Conservation (phyloP, 345 rosid species). For the Erucastrum elatum region DNA sequence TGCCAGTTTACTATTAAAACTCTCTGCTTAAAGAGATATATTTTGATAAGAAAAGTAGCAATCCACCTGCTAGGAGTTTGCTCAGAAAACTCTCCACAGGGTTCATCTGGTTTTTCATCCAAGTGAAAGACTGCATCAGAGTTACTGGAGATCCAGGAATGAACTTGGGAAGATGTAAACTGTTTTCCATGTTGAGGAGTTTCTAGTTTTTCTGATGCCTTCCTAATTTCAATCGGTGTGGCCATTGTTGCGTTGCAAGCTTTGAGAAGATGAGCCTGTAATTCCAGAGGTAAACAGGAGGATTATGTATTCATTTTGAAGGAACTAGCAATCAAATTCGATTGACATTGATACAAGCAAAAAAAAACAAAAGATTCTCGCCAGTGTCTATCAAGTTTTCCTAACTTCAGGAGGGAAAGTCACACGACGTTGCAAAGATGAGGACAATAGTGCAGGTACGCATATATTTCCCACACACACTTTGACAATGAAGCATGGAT, state of each 20-base stretch:
- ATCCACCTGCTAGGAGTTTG: constrained; percentile 65
- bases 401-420: background rate
- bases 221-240: constrained; percentile 65
- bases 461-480: background rate
- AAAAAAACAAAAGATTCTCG: background rate
- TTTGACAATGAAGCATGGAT: background rate
- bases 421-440: background rate
- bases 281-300: background rate
- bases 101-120: constrained; percentile 40
- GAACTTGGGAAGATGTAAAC: constrained; percentile 42
- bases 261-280: constrained; percentile 72
- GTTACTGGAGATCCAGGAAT: constrained; percentile 24
- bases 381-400: background rate
- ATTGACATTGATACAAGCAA: background rate
- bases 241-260: constrained; percentile 58
- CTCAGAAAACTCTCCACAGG: constrained; percentile 48
- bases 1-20: background rate
- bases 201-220: constrained; percentile 44
- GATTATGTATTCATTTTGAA: background rate
- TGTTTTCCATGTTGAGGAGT: constrained; percentile 40
- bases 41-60: background rate
- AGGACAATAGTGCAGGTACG: background rate
- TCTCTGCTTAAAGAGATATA: background rate
- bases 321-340: background rate
- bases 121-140: constrained; percentile 43